Percentiles rank a stretch among this genome's conserved stretches.
Evolutionary conservation across 139 green algal species (phyloP).

Genomic region (Volvox reticuliferus): DNA sequence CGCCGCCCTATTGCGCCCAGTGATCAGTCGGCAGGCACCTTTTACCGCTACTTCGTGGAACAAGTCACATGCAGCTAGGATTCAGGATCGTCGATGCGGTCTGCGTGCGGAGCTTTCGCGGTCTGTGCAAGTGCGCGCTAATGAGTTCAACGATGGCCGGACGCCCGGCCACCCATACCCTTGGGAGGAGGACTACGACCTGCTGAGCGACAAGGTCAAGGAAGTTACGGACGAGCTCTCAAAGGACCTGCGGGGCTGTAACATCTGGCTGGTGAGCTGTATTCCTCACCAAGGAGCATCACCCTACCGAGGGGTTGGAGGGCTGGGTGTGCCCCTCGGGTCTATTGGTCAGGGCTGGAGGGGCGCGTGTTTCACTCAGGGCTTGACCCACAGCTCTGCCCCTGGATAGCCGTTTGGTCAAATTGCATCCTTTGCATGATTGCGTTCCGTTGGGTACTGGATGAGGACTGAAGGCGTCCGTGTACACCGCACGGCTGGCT

Average conservation of each 20-base stretch:
- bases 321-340: too few relatives aligned
- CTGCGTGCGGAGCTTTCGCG: neutral
- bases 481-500: too few relatives aligned
- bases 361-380: too few relatives aligned
- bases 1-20: conserved; percentile 26
- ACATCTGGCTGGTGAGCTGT: conserved; percentile 78
- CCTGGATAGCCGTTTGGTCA: too few relatives aligned
- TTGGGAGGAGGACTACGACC: conserved; percentile 69
- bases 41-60: neutral
- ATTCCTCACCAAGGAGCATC: too few relatives aligned
- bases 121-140: neutral
- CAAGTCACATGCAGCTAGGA: neutral
- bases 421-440: too few relatives aligned
- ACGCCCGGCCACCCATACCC: conserved; percentile 35
- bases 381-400: too few relatives aligned
- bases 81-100: neutral
- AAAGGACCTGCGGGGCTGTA: conserved; percentile 79
- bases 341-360: too few relatives aligned
- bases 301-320: too few relatives aligned
- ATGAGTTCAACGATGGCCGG: neutral
- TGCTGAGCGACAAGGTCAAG: conserved; percentile 58
- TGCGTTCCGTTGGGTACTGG: too few relatives aligned
- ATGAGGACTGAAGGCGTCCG: too few relatives aligned
- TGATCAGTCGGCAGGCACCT: neutral
- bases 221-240: conserved; percentile 63